Evolutionary conservation across 1,139 yeast genomes (phyloP).

Genomic region (Saccharomyces hybrid): DNA sequence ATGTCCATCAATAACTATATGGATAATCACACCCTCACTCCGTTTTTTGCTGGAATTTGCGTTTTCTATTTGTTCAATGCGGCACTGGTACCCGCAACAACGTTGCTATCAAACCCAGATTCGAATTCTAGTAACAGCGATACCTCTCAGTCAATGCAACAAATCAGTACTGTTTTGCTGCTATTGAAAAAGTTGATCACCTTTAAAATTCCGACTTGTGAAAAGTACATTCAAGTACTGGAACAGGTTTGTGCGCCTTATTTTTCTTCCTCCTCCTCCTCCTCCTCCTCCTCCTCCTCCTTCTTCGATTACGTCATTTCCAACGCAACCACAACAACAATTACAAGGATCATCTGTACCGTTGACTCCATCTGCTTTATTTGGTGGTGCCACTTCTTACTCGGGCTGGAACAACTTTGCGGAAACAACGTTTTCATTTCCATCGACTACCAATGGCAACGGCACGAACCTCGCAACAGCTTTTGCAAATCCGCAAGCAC

Average conservation of each 20-base stretch:
- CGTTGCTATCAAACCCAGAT: neutral
- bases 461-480: neutral
- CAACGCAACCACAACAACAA: neutral
- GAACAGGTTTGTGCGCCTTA: slow-evolving; percentile 6
- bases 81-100: slow-evolving; percentile 7
- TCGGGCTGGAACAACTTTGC: neutral
- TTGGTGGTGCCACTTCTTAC: neutral
- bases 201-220: slow-evolving; percentile 6
- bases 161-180: slow-evolving; percentile 5
- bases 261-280: neutral
- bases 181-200: slow-evolving; percentile 5
- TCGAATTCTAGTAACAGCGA: neutral
- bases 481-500: neutral
- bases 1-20: slow-evolving; percentile 43
- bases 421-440: neutral
- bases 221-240: slow-evolving; percentile 8
- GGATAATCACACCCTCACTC: slow-evolving; percentile 36
- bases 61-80: slow-evolving; percentile 37
- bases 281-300: neutral
- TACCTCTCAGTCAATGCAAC: neutral
- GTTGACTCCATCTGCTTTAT: neutral
- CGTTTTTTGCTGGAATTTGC: slow-evolving; percentile 54
- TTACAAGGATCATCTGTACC: neutral
- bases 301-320: neutral
- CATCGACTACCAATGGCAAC: neutral